phyloP scores from a whole-genome alignment of 257 asterid genomes.

The Ilex asprella region DNA sequence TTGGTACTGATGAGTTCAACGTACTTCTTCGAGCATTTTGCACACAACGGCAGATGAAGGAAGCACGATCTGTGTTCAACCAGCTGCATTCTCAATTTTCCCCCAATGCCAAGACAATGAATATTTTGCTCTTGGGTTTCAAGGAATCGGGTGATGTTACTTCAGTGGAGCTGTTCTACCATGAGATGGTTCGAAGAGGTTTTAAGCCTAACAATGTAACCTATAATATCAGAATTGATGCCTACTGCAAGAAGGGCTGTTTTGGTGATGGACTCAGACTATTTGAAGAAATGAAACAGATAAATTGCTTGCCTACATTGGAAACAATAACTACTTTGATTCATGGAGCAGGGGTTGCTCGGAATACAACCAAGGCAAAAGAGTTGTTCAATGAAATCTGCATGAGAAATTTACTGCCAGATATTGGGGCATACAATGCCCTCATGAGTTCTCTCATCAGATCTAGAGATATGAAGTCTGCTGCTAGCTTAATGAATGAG shows the following conservation, averaged over 20 bases:
- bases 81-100: slow-evolving; percentile 53
- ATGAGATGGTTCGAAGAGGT: slow-evolving; percentile 86
- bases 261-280: slow-evolving; percentile 75
- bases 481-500: slow-evolving; percentile 52
- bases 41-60: slow-evolving; percentile 83
- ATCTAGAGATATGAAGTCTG: slow-evolving; percentile 53
- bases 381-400: slow-evolving; percentile 47
- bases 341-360: slow-evolving; percentile 88
- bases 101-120: slow-evolving; percentile 79
- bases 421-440: slow-evolving; percentile 71
- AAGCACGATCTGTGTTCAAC: slow-evolving; percentile 76
- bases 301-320: slow-evolving; percentile 42
- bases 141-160: slow-evolving; percentile 80
- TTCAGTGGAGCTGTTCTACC: slow-evolving; percentile 80
- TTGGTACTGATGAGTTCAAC: slow-evolving; percentile 72
- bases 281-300: slow-evolving; percentile 63
- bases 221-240: slow-evolving; percentile 61
- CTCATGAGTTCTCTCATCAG: slow-evolving; percentile 58
- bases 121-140: slow-evolving; percentile 81
- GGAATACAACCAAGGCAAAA: slow-evolving; percentile 54
- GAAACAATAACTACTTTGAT: slow-evolving; percentile 77
- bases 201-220: slow-evolving; percentile 64
- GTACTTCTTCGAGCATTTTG: slow-evolving; percentile 80
- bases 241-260: slow-evolving; percentile 67
- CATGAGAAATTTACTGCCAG: slow-evolving; percentile 43